phyloP scores from a whole-genome alignment of 1,284 basidiomycete genomes.

The Ustilago sp. region DNA sequence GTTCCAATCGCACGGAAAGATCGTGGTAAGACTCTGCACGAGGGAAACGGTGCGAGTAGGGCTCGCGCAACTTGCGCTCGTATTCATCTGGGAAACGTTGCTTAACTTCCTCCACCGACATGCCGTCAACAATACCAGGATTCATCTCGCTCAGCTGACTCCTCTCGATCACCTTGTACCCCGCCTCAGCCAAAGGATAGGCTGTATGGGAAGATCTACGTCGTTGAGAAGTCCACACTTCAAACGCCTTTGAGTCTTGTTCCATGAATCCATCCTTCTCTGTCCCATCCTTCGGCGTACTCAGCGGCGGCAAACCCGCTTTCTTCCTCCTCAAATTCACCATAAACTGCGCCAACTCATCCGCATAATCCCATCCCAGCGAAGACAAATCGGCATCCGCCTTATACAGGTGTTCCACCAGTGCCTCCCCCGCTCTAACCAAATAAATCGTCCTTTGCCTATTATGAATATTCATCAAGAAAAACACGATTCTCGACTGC shows the following conservation, averaged over 20 bases:
- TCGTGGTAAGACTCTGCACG: constrained; percentile 82
- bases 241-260: constrained; percentile 40
- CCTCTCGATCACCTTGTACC: constrained; percentile 83
- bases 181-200: constrained; percentile 85
- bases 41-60: constrained; percentile 83
- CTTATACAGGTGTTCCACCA: constrained; percentile 98
- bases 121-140: constrained; percentile 83
- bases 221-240: constrained; percentile 98
- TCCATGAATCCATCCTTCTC: constrained; percentile 36
- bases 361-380: constrained; percentile 93
- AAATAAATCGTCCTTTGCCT: constrained; percentile 80
- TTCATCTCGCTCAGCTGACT: constrained; percentile 98
- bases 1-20: constrained; percentile 76
- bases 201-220: constrained; percentile 93
- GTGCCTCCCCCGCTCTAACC: constrained; percentile 69
- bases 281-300: neutral
- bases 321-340: constrained; percentile 59
- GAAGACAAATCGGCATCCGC: constrained; percentile 96
- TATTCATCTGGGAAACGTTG: constrained; percentile 93
- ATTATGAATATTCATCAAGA: constrained; percentile 98
- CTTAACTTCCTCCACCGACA: constrained; percentile 88
- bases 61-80: constrained; percentile 89
- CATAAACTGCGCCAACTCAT: constrained; percentile 71
- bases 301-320: constrained; percentile 34
- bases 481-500: constrained; percentile 92